Evolutionary conservation across 768 basidiomycete species (phyloP).

Genomic region (Calocera viscosa): DNA sequence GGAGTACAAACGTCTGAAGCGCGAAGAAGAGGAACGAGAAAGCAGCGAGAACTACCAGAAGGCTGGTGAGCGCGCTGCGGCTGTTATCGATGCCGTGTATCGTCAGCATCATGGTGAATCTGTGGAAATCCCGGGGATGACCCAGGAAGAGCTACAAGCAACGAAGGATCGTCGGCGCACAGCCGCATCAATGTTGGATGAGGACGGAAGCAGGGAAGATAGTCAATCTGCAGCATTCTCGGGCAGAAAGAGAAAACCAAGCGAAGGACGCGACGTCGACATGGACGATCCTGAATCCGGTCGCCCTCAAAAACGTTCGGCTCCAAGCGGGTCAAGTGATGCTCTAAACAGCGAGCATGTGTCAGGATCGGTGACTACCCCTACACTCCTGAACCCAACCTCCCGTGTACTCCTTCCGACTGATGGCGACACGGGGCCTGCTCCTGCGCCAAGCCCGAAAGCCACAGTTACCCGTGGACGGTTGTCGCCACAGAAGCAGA

Average conservation of each 20-base stretch:
- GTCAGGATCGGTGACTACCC: too few relatives aligned
- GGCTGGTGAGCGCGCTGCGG: background rate
- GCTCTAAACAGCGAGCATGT: too few relatives aligned
- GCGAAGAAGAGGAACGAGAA: conserved; percentile 2
- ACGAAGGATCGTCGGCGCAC: background rate
- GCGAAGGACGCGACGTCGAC: background rate
- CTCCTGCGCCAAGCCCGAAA: too few relatives aligned
- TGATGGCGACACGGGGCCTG: too few relatives aligned
- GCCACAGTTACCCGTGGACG: too few relatives aligned
- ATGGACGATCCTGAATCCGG: background rate
- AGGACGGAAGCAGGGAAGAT: background rate
- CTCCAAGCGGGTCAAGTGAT: too few relatives aligned
- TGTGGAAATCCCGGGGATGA: background rate
- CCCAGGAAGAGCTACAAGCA: background rate
- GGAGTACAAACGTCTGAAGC: background rate
- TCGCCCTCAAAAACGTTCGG: background rate
- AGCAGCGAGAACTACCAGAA: conserved; percentile 7
- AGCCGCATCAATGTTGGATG: background rate
- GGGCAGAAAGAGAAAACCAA: background rate
- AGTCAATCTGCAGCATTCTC: background rate
- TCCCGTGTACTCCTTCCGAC: too few relatives aligned
- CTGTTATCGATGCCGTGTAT: conserved; percentile 1
- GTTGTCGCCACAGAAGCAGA: background rate
- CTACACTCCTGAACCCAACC: too few relatives aligned
- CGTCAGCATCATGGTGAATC: background rate